Evolutionary conservation across 208 protist species (phyloP), one percentile per base, ranked within the genome.

Genomic region (Acanthamoeba rhysodes): DNA sequence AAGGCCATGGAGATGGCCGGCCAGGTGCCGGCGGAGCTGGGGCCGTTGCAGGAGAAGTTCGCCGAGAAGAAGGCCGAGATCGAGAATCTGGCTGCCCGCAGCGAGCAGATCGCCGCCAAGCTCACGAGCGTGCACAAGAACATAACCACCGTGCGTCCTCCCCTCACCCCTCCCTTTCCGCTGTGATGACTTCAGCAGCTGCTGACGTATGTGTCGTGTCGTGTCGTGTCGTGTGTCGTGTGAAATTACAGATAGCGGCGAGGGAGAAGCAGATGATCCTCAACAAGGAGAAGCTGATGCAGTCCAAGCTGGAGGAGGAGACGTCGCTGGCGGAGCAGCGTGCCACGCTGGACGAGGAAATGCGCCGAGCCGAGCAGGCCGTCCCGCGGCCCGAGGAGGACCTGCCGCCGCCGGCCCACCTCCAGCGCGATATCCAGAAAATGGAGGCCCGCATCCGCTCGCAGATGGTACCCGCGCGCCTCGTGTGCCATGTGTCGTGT

Each of bases 21-120:
- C 20, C n/a, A 85, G 18, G 66, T 84, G 16, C 68, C 90, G 4
- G 90, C 84, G 5, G 4, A 80, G 50, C 48, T 94, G 22, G 53
- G 24, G 4, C 68, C 90, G 5, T 66, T 4, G 45, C 64, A 78
- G 24, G 72, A 94, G 45, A 62, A 94, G 72, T 94, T 94, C 53
- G 59, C 82, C 32, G 90, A 78, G 53, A 94, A 94, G 70, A 94
- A 94, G 72, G 45, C 93, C 32, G 70, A 94, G 32, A 50, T 57
- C 10, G n/a, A 85, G 27, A 37, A 41, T 4, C 41, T 94, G 45
- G 90, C 90, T 22, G 4, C 2, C 12, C 37, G 41, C 24, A 94
- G 90, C 68, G 90, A 94, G 48, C 12, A 82, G 16, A 84, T 84
- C 14, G 57, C 45, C 6, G 59, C 59, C 87, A 45, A 93, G 45